A percentile compares a stretch with the other conserved stretches of the same genome.
These are phyloP conservation scores for Astrephomene gubernaculifera DNA, from an alignment of 139 green algal genomes.

Conservation along the genomic window DNA sequence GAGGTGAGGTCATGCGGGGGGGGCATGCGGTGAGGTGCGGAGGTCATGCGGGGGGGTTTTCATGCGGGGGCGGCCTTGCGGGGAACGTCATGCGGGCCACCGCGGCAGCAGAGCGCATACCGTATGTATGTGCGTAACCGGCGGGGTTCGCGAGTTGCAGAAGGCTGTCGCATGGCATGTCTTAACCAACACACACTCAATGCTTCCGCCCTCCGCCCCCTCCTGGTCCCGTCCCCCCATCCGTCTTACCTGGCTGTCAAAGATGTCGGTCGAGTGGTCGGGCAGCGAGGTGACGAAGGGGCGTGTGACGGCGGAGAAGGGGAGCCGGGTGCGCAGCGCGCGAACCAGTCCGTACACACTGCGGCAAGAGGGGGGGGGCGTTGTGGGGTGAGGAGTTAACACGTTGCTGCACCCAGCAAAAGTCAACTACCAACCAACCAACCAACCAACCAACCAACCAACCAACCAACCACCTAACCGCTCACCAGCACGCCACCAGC, in stretches of 20 bases:
- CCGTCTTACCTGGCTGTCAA: conserved; percentile 24
- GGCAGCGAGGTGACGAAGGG: neutral
- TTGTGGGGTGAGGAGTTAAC: neutral
- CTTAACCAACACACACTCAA: too few relatives aligned
- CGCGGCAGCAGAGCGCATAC: too few relatives aligned
- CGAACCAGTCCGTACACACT: conserved; percentile 19
- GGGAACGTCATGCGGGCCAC: too few relatives aligned
- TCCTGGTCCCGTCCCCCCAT: too few relatives aligned
- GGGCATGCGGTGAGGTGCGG: too few relatives aligned
- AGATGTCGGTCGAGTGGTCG: conserved; percentile 10
- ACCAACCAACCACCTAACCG: neutral
- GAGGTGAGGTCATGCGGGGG: too few relatives aligned
- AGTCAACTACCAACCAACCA: neutral
- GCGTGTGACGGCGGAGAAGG: conserved; percentile 14
- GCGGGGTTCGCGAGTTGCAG: too few relatives aligned
- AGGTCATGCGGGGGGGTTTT: too few relatives aligned
- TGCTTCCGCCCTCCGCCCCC: too few relatives aligned
- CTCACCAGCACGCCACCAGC: conserved; percentile 26
- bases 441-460: neutral
- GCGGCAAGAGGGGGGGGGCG: neutral
- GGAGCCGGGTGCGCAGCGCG: neutral
- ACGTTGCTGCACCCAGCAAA: neutral
- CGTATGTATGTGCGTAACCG: too few relatives aligned
- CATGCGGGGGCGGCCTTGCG: too few relatives aligned
- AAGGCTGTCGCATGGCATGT: too few relatives aligned